A percentile compares a stretch with the other conserved stretches of the same genome.
phyloP scores from a whole-genome alignment of 2,329 filamentous ascomycete genomes.

The Cercospora sp. region DNA sequence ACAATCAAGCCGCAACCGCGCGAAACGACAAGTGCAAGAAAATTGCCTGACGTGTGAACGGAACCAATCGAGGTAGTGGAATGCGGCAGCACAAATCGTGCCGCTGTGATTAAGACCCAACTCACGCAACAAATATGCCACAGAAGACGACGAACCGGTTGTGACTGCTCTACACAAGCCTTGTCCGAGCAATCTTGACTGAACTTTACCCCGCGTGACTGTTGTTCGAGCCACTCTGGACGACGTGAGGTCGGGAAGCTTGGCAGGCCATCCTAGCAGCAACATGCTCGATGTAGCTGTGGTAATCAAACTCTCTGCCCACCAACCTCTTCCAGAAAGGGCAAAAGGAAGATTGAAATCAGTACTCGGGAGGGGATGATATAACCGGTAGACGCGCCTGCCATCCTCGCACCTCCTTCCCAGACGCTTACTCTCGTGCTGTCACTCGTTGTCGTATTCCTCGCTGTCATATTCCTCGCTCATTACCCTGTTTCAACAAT shows the following conservation, averaged over 20 bases:
- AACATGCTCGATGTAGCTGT: neutral
- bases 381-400: neutral
- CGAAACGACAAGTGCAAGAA: neutral
- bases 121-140: neutral
- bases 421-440: neutral
- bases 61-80: neutral
- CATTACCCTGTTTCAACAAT: neutral
- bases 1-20: neutral
- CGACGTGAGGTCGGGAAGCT: neutral
- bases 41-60: neutral
- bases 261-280: neutral
- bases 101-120: neutral
- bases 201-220: neutral
- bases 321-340: neutral
- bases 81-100: neutral
- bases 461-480: neutral
- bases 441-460: neutral
- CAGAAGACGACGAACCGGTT: neutral
- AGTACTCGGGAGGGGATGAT: neutral
- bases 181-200: neutral
- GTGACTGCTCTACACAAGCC: neutral
- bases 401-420: neutral
- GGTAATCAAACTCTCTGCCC: neutral
- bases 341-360: neutral
- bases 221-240: neutral